These are phyloP conservation scores for Ogataea ganodermae DNA, from an alignment of 805 yeast genomes.

Conservation along the genomic window DNA sequence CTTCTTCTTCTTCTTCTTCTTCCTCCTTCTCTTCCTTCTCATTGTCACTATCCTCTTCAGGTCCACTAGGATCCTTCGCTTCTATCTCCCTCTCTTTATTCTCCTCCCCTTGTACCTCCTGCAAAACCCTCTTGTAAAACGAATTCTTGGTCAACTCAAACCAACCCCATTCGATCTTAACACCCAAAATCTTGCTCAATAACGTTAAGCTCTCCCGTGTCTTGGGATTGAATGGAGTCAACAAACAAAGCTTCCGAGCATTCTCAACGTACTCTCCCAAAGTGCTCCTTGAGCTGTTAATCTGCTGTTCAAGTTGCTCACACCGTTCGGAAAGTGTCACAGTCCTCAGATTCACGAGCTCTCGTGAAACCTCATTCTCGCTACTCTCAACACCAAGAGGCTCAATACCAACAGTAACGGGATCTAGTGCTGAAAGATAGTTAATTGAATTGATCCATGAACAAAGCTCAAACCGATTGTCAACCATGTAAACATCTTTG, in stretches of 20 bases:
- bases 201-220: conserved; percentile 51
- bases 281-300: conserved; percentile 35
- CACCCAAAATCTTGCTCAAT: conserved; percentile 49
- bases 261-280: conserved; percentile 39
- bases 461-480: conserved; percentile 45
- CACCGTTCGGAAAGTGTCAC: conserved; percentile 14
- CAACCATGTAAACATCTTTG: conserved; percentile 44
- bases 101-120: not conserved
- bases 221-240: conserved; percentile 56
- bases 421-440: conserved; percentile 48
- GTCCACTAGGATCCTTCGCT: not conserved
- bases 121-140: conserved; percentile 18
- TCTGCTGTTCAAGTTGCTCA: conserved; percentile 10
- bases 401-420: conserved; percentile 31
- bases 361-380: conserved; percentile 17
- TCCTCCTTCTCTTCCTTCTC: not conserved
- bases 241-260: conserved; percentile 42
- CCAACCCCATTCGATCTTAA: conserved; percentile 58
- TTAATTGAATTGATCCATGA: conserved; percentile 64
- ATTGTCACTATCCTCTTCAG: not conserved
- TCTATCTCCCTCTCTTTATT: not conserved
- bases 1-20: conserved; percentile 1
- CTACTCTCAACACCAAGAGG: conserved; percentile 25
- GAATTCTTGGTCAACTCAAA: conserved; percentile 50
- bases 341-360: conserved; percentile 21